phyloP scores from a whole-genome alignment of 169 alveolate genomes.

The Perkinsus olseni region DNA sequence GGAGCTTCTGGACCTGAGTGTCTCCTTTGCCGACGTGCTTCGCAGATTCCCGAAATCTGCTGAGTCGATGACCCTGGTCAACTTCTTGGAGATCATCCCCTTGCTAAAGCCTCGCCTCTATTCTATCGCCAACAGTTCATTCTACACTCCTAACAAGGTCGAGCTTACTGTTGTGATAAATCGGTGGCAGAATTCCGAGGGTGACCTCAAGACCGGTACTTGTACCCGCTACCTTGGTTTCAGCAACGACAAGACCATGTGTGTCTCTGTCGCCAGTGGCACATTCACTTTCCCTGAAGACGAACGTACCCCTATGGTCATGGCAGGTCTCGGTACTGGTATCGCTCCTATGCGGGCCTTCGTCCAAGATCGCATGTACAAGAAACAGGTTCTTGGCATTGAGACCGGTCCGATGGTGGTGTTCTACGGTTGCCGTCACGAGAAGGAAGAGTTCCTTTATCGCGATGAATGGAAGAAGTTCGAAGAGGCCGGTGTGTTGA shows the following conservation, averaged over 20 bases:
- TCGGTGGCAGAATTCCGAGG: neutral
- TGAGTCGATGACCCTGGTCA: constrained; percentile 20
- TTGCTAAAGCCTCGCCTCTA: constrained; percentile 29
- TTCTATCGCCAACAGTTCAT: constrained; percentile 26
- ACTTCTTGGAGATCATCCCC: constrained; percentile 29
- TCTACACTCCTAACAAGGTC: neutral
- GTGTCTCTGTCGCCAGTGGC: neutral
- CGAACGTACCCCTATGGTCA: constrained; percentile 39
- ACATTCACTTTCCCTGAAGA: constrained; percentile 46
- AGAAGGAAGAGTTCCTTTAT: constrained; percentile 42
- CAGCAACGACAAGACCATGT: neutral
- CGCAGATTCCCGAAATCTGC: constrained; percentile 14
- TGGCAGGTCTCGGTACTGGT: constrained; percentile 61
- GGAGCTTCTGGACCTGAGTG: constrained; percentile 18
- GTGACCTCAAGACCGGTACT: neutral
- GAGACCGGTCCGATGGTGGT: constrained; percentile 42
- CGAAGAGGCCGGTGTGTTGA: constrained; percentile 34
- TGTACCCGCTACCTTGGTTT: neutral
- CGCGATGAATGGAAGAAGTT: constrained; percentile 44
- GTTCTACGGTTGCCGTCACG: constrained; percentile 47
- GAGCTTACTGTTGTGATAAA: neutral
- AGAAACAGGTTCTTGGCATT: constrained; percentile 19
- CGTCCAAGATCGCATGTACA: constrained; percentile 37
- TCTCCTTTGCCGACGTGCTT: constrained; percentile 26
- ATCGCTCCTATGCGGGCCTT: constrained; percentile 54